A percentile compares a stretch with the other conserved stretches of the same genome.
Conservation (phyloP, 1,284 basidiomycete species). For the Tilletiopsis washingtonensis region DNA sequence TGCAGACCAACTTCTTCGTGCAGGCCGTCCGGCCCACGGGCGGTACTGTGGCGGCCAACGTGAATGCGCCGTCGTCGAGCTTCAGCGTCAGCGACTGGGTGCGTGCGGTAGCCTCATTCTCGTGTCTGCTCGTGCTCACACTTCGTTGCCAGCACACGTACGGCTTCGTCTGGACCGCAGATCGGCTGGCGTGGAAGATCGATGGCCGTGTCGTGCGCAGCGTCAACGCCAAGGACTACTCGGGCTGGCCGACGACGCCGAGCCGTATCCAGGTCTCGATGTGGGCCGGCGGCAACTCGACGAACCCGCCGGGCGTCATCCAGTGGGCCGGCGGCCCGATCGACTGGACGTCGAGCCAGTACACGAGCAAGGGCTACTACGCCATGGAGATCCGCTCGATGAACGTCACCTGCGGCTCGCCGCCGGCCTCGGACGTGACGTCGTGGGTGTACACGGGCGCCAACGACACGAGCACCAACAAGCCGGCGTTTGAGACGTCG, state of each 20-base stretch:
- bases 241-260: conserved; percentile 30
- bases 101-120: too few species aligned
- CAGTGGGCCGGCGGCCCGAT: conserved; percentile 36
- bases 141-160: conserved; percentile 33
- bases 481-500: conserved; percentile 18
- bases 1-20: conserved; percentile 28
- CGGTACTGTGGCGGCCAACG: conserved; percentile 2
- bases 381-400: conserved; percentile 35
- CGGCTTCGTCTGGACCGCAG: conserved; percentile 33
- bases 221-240: conserved; percentile 14
- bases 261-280: conserved; percentile 30
- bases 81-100: conserved; percentile 8
- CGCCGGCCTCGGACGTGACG: conserved; percentile 15
- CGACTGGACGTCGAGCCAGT: conserved; percentile 21
- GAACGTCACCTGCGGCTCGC: conserved; percentile 21
- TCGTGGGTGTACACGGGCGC: conserved; percentile 38
- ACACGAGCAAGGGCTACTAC: conserved; percentile 31
- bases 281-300: conserved; percentile 29
- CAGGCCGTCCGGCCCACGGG: conserved; percentile 8
- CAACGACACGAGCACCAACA: conserved; percentile 10
- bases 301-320: conserved; percentile 19
- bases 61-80: neutral
- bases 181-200: conserved; percentile 28
- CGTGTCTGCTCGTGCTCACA: too few species aligned
- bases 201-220: conserved; percentile 29